These are phyloP conservation scores for Cryptococcus sp. DNA, from an alignment of 1,284 basidiomycete species.

Conservation along the genomic window DNA sequence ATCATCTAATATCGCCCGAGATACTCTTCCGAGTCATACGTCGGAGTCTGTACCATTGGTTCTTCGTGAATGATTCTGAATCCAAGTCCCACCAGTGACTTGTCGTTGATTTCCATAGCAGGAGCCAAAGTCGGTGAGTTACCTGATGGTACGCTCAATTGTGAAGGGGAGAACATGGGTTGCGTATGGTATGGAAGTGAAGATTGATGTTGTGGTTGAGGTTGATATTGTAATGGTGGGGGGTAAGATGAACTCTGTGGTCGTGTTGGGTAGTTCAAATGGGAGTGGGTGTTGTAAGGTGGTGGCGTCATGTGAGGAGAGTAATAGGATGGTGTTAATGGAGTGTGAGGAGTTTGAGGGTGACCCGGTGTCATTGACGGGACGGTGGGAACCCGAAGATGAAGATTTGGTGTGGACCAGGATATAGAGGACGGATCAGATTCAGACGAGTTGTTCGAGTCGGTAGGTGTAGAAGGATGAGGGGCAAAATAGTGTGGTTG, in stretches of 20 bases:
- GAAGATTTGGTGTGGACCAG: constrained; percentile 15
- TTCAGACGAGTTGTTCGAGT: constrained; percentile 20
- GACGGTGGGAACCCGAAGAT: constrained; percentile 8
- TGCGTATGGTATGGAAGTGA: neutral
- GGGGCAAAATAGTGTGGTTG: constrained; percentile 4
- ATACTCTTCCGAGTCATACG: constrained; percentile 18
- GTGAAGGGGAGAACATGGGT: constrained; percentile 12
- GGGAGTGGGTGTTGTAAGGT: constrained; percentile 2
- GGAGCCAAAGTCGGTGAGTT: constrained; percentile 37
- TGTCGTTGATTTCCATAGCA: constrained; percentile 18
- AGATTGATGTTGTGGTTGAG: neutral
- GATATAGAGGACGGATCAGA: constrained; percentile 6
- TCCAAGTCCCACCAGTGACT: constrained; percentile 27
- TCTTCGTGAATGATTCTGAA: constrained; percentile 13
- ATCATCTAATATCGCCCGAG: no score
- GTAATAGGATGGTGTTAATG: constrained; percentile 17
- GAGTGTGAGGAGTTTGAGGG: constrained; percentile 11
- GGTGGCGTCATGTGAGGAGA: constrained; percentile 15
- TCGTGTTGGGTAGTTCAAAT: constrained; percentile 9
- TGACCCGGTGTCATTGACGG: constrained; percentile 10
- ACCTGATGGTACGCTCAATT: constrained; percentile 12
- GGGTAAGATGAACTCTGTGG: constrained; percentile 6
- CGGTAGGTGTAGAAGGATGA: constrained; percentile 15
- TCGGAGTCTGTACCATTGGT: constrained; percentile 9
- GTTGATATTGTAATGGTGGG: neutral